Conservation (phyloP, 768 basidiomycete species). For the Pleurotus citrinopileatus region DNA sequence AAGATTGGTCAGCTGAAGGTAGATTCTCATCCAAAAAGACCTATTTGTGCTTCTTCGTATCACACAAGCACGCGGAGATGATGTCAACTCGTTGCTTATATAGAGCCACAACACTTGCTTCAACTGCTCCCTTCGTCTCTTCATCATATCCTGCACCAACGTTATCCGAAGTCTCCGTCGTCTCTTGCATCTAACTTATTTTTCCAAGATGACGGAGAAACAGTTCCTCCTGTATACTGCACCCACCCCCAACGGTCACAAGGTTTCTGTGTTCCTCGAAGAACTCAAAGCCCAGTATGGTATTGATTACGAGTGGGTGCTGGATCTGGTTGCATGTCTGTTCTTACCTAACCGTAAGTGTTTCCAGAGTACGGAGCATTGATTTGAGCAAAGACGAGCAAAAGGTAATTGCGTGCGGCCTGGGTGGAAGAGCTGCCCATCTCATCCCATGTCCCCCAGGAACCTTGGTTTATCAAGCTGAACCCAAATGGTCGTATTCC, state of each 20-base stretch:
- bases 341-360: not conserved
- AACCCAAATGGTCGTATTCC: conserved; percentile 79
- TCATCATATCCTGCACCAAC: no score
- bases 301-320: conserved; percentile 41
- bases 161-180: no score
- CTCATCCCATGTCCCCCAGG: conserved; percentile 20
- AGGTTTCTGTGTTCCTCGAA: conserved; percentile 48
- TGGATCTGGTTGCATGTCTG: not conserved
- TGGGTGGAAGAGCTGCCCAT: not conserved
- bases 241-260: conserved; percentile 48
- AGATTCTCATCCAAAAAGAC: not conserved
- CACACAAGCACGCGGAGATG: not conserved
- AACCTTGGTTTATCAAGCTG: conserved; percentile 72
- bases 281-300: conserved; percentile 53
- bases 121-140: no score
- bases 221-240: conserved; percentile 43
- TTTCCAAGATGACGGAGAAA: conserved; percentile 18
- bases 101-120: not conserved
- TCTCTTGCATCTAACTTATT: conserved; percentile 16
- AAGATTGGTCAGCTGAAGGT: not conserved
- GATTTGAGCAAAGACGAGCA: conserved; percentile 65
- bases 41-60: no score
- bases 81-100: conserved; percentile 7
- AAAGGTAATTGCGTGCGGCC: conserved; percentile 44
- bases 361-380: conserved; percentile 46